phyloP scores from a whole-genome alignment of 2,329 filamentous ascomycete species.

The Phyllosticta capitalensis region DNA sequence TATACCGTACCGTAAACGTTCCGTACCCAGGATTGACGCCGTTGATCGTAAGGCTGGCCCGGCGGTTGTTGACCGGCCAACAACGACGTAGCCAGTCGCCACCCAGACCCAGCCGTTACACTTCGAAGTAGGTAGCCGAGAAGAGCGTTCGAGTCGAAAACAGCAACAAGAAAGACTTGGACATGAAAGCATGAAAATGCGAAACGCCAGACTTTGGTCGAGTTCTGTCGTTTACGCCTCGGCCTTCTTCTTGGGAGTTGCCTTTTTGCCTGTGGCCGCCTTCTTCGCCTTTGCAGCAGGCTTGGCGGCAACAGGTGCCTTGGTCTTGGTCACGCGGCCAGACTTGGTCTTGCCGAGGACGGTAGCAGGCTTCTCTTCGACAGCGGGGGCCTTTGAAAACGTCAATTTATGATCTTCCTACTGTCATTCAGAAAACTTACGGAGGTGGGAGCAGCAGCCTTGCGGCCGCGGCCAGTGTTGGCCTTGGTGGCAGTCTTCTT shows the following conservation, averaged over 20 bases:
- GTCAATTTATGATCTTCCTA: not conserved
- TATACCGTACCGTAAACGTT: not conserved
- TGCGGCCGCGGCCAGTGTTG: slow-evolving; percentile 38
- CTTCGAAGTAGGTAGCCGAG: not conserved
- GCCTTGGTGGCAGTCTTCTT: slow-evolving; percentile 32
- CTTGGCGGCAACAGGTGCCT: slow-evolving; percentile 35
- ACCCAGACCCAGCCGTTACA: not conserved
- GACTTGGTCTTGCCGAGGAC: slow-evolving; percentile 75
- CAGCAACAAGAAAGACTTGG: not conserved
- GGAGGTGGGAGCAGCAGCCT: slow-evolving; percentile 24
- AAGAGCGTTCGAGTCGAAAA: not conserved
- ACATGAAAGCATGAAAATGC: not conserved
- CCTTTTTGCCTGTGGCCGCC: slow-evolving; percentile 22
- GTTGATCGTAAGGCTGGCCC: not conserved
- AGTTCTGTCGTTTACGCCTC: slow-evolving; percentile 13
- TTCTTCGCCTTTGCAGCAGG: slow-evolving; percentile 26
- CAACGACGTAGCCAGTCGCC: not conserved
- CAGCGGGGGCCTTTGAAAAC: slow-evolving; percentile 44
- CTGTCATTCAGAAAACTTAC: not conserved
- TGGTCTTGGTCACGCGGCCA: slow-evolving; percentile 69
- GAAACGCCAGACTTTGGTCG: not conserved
- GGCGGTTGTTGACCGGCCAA: not conserved
- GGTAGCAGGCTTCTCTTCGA: slow-evolving; percentile 57
- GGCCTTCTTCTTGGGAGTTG: slow-evolving; percentile 30
- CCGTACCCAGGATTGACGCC: not conserved